Conservation (phyloP, 805 yeast genomes). For the Suhomyces kilbournensis region DNA sequence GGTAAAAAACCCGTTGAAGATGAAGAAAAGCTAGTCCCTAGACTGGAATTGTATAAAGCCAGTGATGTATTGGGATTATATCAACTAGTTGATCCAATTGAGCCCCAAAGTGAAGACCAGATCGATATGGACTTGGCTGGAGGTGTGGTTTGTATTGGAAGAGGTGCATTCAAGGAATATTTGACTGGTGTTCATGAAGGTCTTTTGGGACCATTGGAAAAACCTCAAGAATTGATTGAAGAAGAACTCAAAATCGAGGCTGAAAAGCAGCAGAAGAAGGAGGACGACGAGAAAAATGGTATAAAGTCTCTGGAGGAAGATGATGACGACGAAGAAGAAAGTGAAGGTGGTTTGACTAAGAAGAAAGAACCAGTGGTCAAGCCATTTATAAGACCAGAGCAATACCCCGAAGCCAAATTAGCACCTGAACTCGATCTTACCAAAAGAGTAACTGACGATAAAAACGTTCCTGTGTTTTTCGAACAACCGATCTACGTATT, state of each 20-base stretch:
- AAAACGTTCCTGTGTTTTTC: slow-evolving; percentile 56
- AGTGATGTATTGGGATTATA: slow-evolving; percentile 59
- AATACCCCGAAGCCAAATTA: slow-evolving; percentile 51
- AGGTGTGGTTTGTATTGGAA: slow-evolving; percentile 87
- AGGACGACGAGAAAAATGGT: slow-evolving; percentile 13
- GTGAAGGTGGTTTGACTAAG: slow-evolving; percentile 24
- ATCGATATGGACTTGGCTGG: slow-evolving; percentile 54
- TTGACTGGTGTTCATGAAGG: slow-evolving; percentile 92
- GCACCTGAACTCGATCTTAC: slow-evolving; percentile 59
- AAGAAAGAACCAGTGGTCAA: slow-evolving; percentile 48
- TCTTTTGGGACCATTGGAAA: slow-evolving; percentile 79
- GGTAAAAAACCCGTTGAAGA: slow-evolving; percentile 17
- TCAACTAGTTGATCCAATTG: slow-evolving; percentile 24
- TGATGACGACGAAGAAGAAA: slow-evolving; percentile 25
- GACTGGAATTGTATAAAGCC: slow-evolving; percentile 39
- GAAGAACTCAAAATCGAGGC: slow-evolving; percentile 13
- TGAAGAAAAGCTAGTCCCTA: slow-evolving; percentile 22
- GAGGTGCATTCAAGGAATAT: slow-evolving; percentile 96
- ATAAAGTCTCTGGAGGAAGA: slow-evolving; percentile 16
- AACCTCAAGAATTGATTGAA: slow-evolving; percentile 31
- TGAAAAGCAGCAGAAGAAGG: slow-evolving; percentile 12
- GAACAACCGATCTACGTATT: slow-evolving; percentile 77
- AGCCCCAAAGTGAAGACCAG: slow-evolving; percentile 46
- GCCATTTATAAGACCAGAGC: slow-evolving; percentile 61
- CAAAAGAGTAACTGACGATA: slow-evolving; percentile 22